Evolutionary conservation across 2,329 filamentous ascomycete genomes (phyloP), one percentile per base, ranked within the genome.

Genomic region (Fonsecaea multimorphosa): DNA sequence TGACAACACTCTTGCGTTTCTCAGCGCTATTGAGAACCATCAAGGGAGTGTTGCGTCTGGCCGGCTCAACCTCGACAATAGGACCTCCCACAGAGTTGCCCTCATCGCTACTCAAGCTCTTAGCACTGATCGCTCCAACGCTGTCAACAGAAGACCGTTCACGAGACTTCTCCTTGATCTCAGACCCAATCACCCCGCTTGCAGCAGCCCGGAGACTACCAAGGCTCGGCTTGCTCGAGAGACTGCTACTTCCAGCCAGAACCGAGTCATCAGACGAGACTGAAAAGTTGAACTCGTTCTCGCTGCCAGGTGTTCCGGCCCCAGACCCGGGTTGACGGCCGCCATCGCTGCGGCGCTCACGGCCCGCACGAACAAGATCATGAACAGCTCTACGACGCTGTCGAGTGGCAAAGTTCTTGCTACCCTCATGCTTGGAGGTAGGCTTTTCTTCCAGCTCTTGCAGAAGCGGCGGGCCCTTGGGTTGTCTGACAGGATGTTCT

Each of bases 361-460:
- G 86, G 16, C 94, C 93, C 61, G 94, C 94, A 70, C 91, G 91
- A 68, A 97, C 91, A 57, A 99, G 86, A 76, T 93, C 97, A 81
- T 93, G 89, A 52, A 99, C 89, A 29, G 95, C 95, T 73, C 91
- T 93, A 70, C 94, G 92, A 66, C 95, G 92, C 74, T 96, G 93
- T 68, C 95, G 93, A 63, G 93, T 89, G 11, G 91, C 91, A 80
- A 99, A 99, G 82, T 99, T 99, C 87, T 97, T 83, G 87, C 94
- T 97, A 27, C 94, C 95, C 78, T 98, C 94, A 70, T 94, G 87
- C 81, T 93, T 97, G 71, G 92, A 89, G 8, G 94, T 98, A 1
- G 95, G 95, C 80, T 93, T 95, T 22, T 89, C 86, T 74, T 90
- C 87, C 66, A 99, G 87, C 80, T 99, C 95, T 72, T 99, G 95